Conservation (phyloP, 208 protist genomes). For the Angomonas deanei region DNA sequence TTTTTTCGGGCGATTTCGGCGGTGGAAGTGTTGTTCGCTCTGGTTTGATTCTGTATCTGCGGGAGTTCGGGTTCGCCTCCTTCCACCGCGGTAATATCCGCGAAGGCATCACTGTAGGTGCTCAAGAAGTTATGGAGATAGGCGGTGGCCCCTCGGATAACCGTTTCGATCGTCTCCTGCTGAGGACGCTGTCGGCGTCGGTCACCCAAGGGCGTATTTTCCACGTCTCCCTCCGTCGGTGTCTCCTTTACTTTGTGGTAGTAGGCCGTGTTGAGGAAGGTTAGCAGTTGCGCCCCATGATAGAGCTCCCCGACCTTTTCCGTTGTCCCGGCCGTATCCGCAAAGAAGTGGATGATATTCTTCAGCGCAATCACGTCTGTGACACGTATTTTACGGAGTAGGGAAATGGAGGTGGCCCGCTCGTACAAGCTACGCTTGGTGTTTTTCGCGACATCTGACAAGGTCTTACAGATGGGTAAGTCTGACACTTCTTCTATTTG, state of each 20-base stretch:
- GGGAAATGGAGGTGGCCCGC: background rate
- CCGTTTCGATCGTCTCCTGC: no score
- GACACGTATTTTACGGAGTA: background rate
- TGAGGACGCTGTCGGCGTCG: no score
- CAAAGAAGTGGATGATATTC: background rate
- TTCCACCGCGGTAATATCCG: no score
- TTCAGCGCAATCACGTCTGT: slow-evolving; percentile 1
- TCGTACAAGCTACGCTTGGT: background rate
- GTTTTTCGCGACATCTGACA: background rate
- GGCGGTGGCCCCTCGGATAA: no score
- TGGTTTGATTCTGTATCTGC: no score
- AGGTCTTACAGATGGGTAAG: background rate
- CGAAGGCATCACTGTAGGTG: no score
- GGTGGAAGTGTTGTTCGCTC: no score
- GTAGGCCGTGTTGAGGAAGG: background rate
- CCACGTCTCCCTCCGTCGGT: no score
- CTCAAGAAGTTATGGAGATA: no score
- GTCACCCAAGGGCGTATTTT: no score
- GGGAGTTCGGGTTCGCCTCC: no score
- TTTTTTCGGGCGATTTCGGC: no score
- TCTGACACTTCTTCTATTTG: background rate
- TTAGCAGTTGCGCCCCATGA: background rate
- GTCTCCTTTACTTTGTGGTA: background rate
- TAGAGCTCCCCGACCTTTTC: background rate
- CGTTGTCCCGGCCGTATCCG: background rate